Base-by-base conservation (phyloP, 1,284 basidiomycete species). In the Phellopilus nigrolimitatus region DNA sequence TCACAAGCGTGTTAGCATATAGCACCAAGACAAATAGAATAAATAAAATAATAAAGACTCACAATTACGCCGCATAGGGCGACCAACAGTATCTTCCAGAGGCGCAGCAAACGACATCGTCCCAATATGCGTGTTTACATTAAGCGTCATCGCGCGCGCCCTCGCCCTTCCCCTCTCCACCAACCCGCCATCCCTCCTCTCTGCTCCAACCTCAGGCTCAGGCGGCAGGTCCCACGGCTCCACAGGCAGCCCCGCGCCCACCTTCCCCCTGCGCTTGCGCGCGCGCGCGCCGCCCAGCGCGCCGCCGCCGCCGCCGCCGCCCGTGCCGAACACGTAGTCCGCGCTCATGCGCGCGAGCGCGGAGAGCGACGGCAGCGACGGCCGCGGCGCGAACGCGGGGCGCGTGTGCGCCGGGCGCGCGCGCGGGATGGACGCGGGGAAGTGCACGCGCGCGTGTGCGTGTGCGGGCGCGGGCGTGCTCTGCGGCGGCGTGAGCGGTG, bases 351-450 rank as follows among this genome's bases (percentile, higher is more conserved):
- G 52, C 19, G 52, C 49, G 15, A 54, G 52, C 8, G 52, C 38
- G 12, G 21, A 17, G 4, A 54, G 25, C 7, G 47, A 49, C 10
- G 52, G 52, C 17, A 54, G 41, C 6, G 47, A 49, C n/a, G 52
- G 52, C 21, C 47, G 37, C 19, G 52, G 22, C n/a, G 47, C 41
- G 27, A 54, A 54, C 13, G 52, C 52, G 9, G 52, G 52, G 3
- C 52, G 52, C 4, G 47, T 54, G 30, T 54, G 52, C 21, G 52
- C 52, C 8, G 52, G 52, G n/a, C 47, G 39, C 17, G 47, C 31
- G 12, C 51, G 45, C 9, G 51, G n/a, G 39, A 21, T 24, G 39
- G 37, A 25, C 36, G 19, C 8, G 51, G 37, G 1, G 33, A 47
- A 6, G 43, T 19, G 12, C 33, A 34, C 12, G 33, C n/a, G 4